These are phyloP conservation scores for Arthrobotrys musiformis DNA, from an alignment of 2,329 filamentous ascomycete genomes.

Conservation along the genomic window DNA sequence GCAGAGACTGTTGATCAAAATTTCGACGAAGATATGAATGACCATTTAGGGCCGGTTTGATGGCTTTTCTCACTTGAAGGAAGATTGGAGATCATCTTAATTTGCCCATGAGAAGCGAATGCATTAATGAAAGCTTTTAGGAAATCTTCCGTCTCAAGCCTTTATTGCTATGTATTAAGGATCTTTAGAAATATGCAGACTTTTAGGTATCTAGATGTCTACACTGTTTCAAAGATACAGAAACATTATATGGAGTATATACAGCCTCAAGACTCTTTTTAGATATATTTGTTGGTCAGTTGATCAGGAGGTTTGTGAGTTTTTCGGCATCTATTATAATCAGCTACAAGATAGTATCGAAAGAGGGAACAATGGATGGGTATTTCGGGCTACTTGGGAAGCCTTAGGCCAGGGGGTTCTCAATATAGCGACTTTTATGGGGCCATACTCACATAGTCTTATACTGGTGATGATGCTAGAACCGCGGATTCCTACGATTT, in stretches of 20 bases:
- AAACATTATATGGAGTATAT: not conserved
- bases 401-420: slow-evolving; percentile 19
- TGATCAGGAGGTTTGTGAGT: slow-evolving; percentile 67
- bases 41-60: slow-evolving; percentile 66
- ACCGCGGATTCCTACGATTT: too few relatives aligned
- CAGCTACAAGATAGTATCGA: slow-evolving; percentile 48
- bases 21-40: slow-evolving; percentile 61
- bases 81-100: slow-evolving; percentile 21
- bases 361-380: slow-evolving; percentile 24
- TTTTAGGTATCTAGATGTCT: slow-evolving; percentile 51
- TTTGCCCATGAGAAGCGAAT: slow-evolving; percentile 71
- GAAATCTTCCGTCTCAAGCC: slow-evolving; percentile 63
- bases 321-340: slow-evolving; percentile 66
- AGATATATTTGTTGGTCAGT: slow-evolving; percentile 70
- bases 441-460: too few relatives aligned
- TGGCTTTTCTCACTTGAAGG: slow-evolving; percentile 43
- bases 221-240: slow-evolving; percentile 62
- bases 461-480: too few relatives aligned
- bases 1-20: slow-evolving; percentile 64
- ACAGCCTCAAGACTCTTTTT: slow-evolving; percentile 70
- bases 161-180: slow-evolving; percentile 68
- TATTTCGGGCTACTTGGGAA: slow-evolving; percentile 14
- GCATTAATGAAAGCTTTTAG: slow-evolving; percentile 62
- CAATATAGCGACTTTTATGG: too few relatives aligned
- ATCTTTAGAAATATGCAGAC: slow-evolving; percentile 61